Conservation (phyloP, 2,329 filamentous ascomycete genomes). For the Pseudogymnoascus sp. region DNA sequence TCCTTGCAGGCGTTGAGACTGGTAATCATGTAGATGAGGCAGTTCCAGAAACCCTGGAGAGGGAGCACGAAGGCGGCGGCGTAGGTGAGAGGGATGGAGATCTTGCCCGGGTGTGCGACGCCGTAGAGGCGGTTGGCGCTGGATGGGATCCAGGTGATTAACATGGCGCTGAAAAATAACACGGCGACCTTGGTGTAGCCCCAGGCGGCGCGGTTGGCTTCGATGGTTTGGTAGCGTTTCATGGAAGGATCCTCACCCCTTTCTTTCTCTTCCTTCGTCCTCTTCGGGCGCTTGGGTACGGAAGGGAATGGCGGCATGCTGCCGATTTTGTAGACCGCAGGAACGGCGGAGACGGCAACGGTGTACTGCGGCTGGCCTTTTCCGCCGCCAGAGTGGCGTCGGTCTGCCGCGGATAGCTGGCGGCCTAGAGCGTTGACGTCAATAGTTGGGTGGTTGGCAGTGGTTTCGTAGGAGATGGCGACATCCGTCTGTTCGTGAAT, state of each 20-base stretch:
- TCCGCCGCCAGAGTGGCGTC: constrained; percentile 19
- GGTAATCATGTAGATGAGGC: constrained; percentile 66
- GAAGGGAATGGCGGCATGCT: constrained; percentile 8
- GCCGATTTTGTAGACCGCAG: neutral
- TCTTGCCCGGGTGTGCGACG: constrained; percentile 47
- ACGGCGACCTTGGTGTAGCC: constrained; percentile 64
- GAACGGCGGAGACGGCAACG: neutral
- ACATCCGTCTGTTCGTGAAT: constrained; percentile 1
- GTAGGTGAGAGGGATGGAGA: constrained; percentile 56
- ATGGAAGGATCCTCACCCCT: neutral
- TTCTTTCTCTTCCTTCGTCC: constrained; percentile 3
- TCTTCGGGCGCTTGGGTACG: neutral
- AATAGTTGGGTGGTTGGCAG: neutral
- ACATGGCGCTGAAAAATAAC: constrained; percentile 63
- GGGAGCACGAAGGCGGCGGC: constrained; percentile 69
- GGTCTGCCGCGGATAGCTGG: constrained; percentile 16
- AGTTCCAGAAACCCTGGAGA: constrained; percentile 80
- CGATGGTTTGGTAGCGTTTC: constrained; percentile 7
- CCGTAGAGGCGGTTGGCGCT: constrained; percentile 71
- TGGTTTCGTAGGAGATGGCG: neutral
- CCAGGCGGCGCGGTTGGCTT: constrained; percentile 55
- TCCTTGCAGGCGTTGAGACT: constrained; percentile 57
- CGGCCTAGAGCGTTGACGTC: constrained; percentile 3
- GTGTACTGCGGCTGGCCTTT: constrained; percentile 10
- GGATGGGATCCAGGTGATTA: constrained; percentile 71